Evolutionary conservation across 2,329 filamentous ascomycete species (phyloP), one percentile per base, ranked within the genome.

Genomic region (Trichoderma simmonsii): DNA sequence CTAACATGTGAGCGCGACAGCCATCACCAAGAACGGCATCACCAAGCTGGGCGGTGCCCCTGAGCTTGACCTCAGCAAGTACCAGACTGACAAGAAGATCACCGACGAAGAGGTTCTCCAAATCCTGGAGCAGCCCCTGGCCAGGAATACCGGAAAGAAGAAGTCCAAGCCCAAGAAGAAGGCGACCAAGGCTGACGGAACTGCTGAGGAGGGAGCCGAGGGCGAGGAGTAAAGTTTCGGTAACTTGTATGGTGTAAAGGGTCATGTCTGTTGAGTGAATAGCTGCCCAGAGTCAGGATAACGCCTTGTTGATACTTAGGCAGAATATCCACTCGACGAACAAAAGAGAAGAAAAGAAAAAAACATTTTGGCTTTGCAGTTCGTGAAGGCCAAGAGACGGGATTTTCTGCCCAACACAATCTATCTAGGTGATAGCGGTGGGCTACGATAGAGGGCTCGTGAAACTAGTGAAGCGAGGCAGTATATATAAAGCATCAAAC

Each of bases 71-170:
- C 82, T 96, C 74, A 89, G 87, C 80, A 94, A 95, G 86, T 90
- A 92, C 87, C 92, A 97, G 89, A 92, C 93, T 39, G 95, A 98
- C 83, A 98, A 98, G 90, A 98, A 98, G 89, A 97, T 99, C 79
- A 92, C 91, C 76, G 95, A 98, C 75, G 94, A 97, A 85, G 95
- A 98, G 85, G 88, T 99, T 76, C 90, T 98, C 77, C 93, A 96
- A 87, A 95, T 98, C 75, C 88, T 99, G 66, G 94, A 96, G 85
- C 93, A 93, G 83, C 95, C 95, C 36, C 84, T 97, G 77, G 86
- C 91, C 76, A 93, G 93, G 85, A 93, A 93, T 85, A 94, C 95
- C 82, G 95, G 94, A 81, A 94, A 94, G 87, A 96, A 93, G 87
- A 95, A 94, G 88, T 97, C 95, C 89, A 94, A 93, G 88, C 90